phyloP scores from a whole-genome alignment of 2,329 filamentous ascomycete genomes.

The Dryadomyces sulphureus region DNA sequence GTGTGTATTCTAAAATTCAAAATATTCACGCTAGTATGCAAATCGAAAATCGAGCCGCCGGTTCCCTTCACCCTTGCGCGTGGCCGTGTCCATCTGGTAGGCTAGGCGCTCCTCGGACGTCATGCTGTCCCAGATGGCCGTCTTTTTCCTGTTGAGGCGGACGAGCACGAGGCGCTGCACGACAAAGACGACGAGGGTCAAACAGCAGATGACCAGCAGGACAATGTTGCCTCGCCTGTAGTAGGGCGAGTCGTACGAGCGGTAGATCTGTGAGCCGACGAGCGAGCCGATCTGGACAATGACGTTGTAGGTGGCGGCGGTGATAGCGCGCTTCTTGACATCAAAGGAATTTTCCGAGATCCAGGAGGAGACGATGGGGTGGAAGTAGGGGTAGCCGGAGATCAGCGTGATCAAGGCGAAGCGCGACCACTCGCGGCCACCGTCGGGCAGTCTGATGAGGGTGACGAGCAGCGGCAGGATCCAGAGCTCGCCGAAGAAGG shows the following conservation, averaged over 20 bases:
- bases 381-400: conserved; percentile 2
- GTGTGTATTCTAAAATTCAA: not conserved
- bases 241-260: conserved; percentile 36
- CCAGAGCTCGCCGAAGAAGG: conserved; percentile 16
- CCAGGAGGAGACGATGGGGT: conserved; percentile 2
- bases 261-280: conserved; percentile 29
- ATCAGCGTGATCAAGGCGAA: conserved; percentile 34
- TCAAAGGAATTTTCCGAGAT: conserved; percentile 2
- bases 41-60: conserved; percentile 28
- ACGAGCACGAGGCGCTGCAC: conserved; percentile 33
- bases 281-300: conserved; percentile 22
- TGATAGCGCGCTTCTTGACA: conserved; percentile 9
- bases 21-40: conserved; percentile 17
- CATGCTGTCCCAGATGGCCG: conserved; percentile 32
- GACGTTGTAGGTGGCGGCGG: conserved; percentile 13
- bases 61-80: conserved; percentile 20
- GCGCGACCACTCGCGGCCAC: conserved; percentile 33
- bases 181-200: conserved; percentile 36
- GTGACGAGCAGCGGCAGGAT: conserved; percentile 34
- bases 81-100: conserved; percentile 28
- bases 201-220: conserved; percentile 32
- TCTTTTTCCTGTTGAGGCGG: conserved; percentile 33
- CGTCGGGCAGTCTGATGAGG: conserved; percentile 31
- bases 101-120: conserved; percentile 28
- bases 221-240: conserved; percentile 40